Evolutionary conservation across 148 eudicot genomes (phyloP).

Genomic region (Camellia sinensis): DNA sequence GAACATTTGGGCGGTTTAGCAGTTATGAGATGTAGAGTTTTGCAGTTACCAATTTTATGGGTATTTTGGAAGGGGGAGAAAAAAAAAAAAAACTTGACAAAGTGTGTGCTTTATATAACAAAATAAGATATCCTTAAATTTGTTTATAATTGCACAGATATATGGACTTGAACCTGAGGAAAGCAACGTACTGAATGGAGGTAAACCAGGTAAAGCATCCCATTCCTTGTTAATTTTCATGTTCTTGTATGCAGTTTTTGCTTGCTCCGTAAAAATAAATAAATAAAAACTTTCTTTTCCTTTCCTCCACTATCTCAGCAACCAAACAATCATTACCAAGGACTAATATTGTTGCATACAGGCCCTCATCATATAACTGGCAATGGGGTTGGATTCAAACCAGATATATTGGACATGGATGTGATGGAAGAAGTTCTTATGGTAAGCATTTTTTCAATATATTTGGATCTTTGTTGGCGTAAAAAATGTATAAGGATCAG

Average conservation of each 20-base stretch:
- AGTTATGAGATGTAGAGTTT: no score
- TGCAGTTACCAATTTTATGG: no score
- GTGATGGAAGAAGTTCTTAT: conserved; percentile 89
- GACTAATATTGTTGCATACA: conserved; percentile 20
- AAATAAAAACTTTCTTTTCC: no score
- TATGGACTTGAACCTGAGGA: conserved; percentile 94
- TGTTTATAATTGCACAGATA: conserved; percentile 39
- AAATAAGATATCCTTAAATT: not conserved
- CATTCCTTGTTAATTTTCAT: not conserved
- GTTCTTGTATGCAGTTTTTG: not conserved
- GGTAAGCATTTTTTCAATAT: conserved; percentile 33
- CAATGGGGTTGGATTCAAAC: conserved; percentile 94
- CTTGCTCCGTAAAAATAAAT: not conserved
- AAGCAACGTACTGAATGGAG: conserved; percentile 91
- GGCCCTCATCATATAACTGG: conserved; percentile 97
- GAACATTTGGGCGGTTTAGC: no score
- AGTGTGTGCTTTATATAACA: no score
- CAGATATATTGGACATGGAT: conserved; percentile 95
- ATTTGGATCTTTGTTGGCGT: not conserved
- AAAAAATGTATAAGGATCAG: not conserved
- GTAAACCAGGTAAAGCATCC: conserved; percentile 75
- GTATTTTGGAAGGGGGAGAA: no score
- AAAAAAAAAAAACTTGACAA: no score
- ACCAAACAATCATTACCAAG: no score
- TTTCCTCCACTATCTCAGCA: no score